Conservation (phyloP, 768 basidiomycete species). For the Pulveroboletus frians region DNA sequence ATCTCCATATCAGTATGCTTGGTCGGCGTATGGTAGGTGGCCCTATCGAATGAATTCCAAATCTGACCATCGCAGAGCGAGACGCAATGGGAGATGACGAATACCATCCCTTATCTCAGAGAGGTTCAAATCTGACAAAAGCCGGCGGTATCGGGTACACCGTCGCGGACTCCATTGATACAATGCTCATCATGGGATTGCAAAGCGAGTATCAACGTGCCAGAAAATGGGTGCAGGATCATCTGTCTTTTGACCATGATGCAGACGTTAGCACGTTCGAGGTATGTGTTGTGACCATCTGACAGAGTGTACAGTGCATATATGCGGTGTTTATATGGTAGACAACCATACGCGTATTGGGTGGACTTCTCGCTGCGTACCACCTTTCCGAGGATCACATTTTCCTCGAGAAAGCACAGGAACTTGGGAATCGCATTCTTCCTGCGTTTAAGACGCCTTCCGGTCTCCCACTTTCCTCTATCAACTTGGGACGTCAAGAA, state of each 20-base stretch:
- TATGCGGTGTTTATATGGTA: conserved; percentile 28
- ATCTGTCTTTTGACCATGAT: conserved; percentile 72
- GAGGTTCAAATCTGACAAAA: conserved; percentile 71
- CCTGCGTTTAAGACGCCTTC: conserved; percentile 77
- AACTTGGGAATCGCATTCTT: conserved; percentile 83
- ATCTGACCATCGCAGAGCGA: conserved; percentile 47
- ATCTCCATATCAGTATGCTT: conserved; percentile 60
- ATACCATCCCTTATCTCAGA: conserved; percentile 76
- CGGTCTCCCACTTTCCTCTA: conserved; percentile 72
- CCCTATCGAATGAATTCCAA: conserved; percentile 6
- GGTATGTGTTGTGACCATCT: conserved; percentile 39
- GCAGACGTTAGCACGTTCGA: conserved; percentile 87
- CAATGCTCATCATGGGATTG: conserved; percentile 81
- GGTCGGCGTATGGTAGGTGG: conserved; percentile 71
- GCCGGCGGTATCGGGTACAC: conserved; percentile 87
- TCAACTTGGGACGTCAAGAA: conserved; percentile 62
- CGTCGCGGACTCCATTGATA: conserved; percentile 84
- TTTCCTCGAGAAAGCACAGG: conserved; percentile 70
- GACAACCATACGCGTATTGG: conserved; percentile 91
- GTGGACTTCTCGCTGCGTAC: conserved; percentile 84
- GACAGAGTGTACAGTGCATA: neutral
- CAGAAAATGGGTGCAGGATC: conserved; percentile 66
- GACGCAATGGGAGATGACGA: conserved; percentile 92
- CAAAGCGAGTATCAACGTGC: conserved; percentile 74
- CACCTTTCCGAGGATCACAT: conserved; percentile 68